Evolutionary conservation across 345 rosid species (phyloP), one percentile per base, ranked within the genome.

Genomic region (Citropsis articulata): DNA sequence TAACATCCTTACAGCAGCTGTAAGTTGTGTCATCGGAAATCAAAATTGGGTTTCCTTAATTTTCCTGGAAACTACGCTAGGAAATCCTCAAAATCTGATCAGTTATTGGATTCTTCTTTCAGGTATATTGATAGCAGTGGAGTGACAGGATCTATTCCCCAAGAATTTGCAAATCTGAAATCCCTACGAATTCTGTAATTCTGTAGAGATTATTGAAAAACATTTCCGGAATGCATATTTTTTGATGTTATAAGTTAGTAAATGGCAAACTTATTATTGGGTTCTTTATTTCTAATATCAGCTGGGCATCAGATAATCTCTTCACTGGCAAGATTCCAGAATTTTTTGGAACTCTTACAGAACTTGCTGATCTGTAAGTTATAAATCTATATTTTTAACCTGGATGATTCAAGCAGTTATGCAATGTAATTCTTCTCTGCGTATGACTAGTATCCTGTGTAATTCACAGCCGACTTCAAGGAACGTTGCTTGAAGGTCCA

Each of bases 71-170:
- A 60, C 25, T 60, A 28, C 30, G 1, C 3, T 24, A 24, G 50
- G 30, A 72, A 45, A 45, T 45, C 50, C 50, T 45, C 13, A 12
- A 45, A 59, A 30, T 81, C 75, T 76, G 68, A 75, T 42, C 9
- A 9, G 18, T 21, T 35, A 33, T 71, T 38, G 38, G 42, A 31
- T 40, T 81, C 78, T 70, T 79, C 13, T 79, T 81, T 78, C 85
- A 87, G 89, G 83, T 86, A 88, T 75, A 67, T 90, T 19, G 90
- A 90, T 78, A 90, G 93, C 75, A 86, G 93, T 78, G 93, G 91
- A 78, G 88, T 83, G 55, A 84, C 86, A 42, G 91, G 89, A 73
- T 69, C 81, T 33, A 86, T 90, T 66, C 90, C 91, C 27, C 78
- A 42, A 48, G 89, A 88, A 80, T 78, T 90, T 45, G 82, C 82